Percentiles rank a stretch among this genome's conserved stretches.
Conservation (phyloP, 2,329 filamentous ascomycete genomes). For the Diaporthe ilicicola region DNA sequence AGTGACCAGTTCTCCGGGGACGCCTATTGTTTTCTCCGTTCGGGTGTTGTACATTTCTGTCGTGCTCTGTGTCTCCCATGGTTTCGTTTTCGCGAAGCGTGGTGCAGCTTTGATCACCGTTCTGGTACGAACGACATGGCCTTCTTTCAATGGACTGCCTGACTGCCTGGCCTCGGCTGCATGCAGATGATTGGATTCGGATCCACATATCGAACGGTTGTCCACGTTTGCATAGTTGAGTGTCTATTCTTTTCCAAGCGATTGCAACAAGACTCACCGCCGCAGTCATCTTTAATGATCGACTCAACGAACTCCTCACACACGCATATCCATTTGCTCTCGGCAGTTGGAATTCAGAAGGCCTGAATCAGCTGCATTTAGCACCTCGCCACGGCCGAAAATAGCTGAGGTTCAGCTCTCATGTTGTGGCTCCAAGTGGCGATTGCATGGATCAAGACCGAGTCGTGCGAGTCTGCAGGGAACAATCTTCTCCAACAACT, state of each 20-base stretch:
- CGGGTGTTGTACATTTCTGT: background rate
- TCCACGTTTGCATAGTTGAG: background rate
- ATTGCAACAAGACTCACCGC: constrained; percentile 8
- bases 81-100: background rate
- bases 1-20: constrained; percentile 8
- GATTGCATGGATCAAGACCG: background rate
- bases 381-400: no score
- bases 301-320: background rate
- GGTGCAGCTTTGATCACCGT: background rate
- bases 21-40: background rate
- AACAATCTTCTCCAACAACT: background rate
- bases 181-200: background rate
- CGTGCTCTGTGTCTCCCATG: background rate
- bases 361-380: background rate
- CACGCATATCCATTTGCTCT: background rate
- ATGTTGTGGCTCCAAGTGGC: background rate
- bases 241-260: background rate
- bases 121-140: constrained; percentile 7
- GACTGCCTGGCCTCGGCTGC: background rate
- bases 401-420: background rate
- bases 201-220: background rate
- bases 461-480: background rate
- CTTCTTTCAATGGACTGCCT: background rate
- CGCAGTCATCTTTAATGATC: background rate
- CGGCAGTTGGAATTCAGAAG: background rate